Conservation (phyloP, 2,329 filamentous ascomycete species). For the Knoxdaviesia proteae region DNA sequence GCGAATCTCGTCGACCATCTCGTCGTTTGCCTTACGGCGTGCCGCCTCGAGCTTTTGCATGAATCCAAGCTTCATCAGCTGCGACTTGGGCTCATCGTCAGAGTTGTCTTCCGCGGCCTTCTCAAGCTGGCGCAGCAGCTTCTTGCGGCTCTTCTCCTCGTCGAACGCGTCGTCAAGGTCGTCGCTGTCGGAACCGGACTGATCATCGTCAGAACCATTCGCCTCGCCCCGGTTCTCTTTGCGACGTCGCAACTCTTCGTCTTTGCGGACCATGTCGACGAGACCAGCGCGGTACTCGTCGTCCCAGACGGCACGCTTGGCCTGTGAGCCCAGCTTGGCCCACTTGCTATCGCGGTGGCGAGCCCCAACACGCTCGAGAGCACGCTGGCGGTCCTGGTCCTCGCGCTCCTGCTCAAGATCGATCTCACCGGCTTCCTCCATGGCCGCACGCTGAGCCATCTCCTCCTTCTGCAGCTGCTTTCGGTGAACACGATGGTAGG, state of each 20-base stretch:
- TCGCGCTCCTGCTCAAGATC: slow-evolving; percentile 47
- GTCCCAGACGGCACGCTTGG: slow-evolving; percentile 69
- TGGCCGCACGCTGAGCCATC: slow-evolving; percentile 27
- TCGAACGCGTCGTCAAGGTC: slow-evolving; percentile 30
- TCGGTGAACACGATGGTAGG: slow-evolving; percentile 78
- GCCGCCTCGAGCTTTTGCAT: slow-evolving; percentile 78
- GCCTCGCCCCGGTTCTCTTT: slow-evolving; percentile 43
- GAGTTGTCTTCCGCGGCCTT: slow-evolving; percentile 18
- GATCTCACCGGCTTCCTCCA: slow-evolving; percentile 34
- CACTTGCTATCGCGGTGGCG: slow-evolving; percentile 79
- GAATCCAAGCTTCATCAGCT: slow-evolving; percentile 71
- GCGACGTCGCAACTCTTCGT: slow-evolving; percentile 61
- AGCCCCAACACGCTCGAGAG: slow-evolving; percentile 66
- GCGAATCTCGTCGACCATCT: slow-evolving; percentile 46
- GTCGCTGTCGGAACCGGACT: slow-evolving; percentile 33
- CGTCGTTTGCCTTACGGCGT: slow-evolving; percentile 62
- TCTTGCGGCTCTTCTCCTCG: slow-evolving; percentile 20
- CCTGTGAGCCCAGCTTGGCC: slow-evolving; percentile 67
- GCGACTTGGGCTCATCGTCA: slow-evolving; percentile 36
- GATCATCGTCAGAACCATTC: slow-evolving; percentile 25
- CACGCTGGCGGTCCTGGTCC: slow-evolving; percentile 49
- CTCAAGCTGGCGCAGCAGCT: slow-evolving; percentile 26
- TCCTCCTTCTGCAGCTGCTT: slow-evolving; percentile 42
- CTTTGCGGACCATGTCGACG: slow-evolving; percentile 59
- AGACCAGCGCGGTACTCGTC: slow-evolving; percentile 63